Conservation (phyloP, 495 filamentous ascomycete genomes). For the Xylaria grammica region DNA sequence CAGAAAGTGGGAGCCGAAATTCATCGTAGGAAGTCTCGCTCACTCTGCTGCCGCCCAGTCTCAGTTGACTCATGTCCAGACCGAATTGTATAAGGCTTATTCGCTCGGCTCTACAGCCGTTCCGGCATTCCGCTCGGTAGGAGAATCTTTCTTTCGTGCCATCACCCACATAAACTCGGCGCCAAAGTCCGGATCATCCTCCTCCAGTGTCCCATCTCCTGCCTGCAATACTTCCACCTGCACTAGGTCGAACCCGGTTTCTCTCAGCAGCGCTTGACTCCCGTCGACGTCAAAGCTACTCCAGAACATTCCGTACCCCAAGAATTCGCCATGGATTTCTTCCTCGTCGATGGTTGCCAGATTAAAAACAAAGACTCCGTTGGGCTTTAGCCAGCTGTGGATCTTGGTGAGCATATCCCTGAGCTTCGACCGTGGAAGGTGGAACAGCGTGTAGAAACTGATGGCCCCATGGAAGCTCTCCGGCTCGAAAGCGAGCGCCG, state of each 20-base stretch:
- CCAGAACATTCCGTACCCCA: constrained; percentile 52
- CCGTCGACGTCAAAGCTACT: constrained; percentile 44
- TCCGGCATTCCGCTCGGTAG: constrained; percentile 24
- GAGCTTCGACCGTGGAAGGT: constrained; percentile 51
- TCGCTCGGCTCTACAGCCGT: not conserved
- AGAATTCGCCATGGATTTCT: constrained; percentile 20
- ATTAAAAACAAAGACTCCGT: constrained; percentile 47
- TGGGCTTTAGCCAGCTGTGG: constrained; percentile 46
- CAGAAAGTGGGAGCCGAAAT: not conserved
- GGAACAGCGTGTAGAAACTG: constrained; percentile 51
- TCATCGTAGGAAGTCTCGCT: not conserved
- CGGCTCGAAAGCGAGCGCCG: constrained; percentile 36
- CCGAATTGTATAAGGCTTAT: not conserved
- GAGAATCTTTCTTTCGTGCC: constrained; percentile 5
- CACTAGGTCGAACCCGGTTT: constrained; percentile 22
- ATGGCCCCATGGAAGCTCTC: constrained; percentile 47
- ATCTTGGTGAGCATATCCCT: constrained; percentile 39
- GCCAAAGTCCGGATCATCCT: constrained; percentile 18
- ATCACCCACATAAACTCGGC: constrained; percentile 21
- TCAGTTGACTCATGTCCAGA: not conserved
- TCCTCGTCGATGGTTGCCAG: constrained; percentile 37
- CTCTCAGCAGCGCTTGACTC: constrained; percentile 52
- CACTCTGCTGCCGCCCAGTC: not conserved
- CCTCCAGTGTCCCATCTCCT: constrained; percentile 29
- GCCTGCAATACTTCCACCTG: constrained; percentile 36